A percentile compares a stretch with the other conserved stretches of the same genome.
Conservation (phyloP, 108 stramenopile species). For the Fragilariopsis cylindrus region DNA sequence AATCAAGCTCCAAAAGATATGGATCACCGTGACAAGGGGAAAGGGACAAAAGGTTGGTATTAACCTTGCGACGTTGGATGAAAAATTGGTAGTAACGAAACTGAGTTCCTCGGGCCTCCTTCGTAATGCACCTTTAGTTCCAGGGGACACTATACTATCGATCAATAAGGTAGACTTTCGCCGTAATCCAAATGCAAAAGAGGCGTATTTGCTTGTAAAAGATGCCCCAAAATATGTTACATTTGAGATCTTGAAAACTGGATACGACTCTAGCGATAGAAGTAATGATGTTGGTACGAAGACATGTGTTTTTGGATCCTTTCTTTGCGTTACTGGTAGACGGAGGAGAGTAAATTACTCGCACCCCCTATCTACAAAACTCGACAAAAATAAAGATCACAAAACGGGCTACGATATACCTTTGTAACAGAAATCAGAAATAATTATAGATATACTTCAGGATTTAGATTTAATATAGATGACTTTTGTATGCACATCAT, state of each 20-base stretch:
- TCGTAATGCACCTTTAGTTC: slow-evolving; percentile 15
- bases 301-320: neutral
- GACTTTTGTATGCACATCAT: neutral
- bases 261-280: neutral
- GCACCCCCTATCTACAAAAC: too few species aligned
- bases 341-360: neutral
- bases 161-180: slow-evolving; percentile 28
- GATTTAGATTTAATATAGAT: too few species aligned
- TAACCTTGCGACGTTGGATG: slow-evolving; percentile 1
- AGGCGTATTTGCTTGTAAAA: slow-evolving; percentile 10
- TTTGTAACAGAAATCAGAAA: too few species aligned
- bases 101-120: slow-evolving; percentile 19
- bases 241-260: slow-evolving; percentile 26
- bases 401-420: too few species aligned
- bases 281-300: slow-evolving; percentile 1
- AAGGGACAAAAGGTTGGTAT: slow-evolving; percentile 24
- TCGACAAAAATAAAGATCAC: too few species aligned
- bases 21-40: slow-evolving; percentile 19
- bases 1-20: slow-evolving; percentile 1
- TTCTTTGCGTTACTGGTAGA: neutral
- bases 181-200: slow-evolving; percentile 12
- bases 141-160: slow-evolving; percentile 28
- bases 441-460: too few species aligned
- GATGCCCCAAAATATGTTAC: slow-evolving; percentile 8
- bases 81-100: slow-evolving; percentile 17